These are phyloP conservation scores for Aspergillus clavatus DNA, from an alignment of 2,329 filamentous ascomycete genomes.

Conservation along the genomic window DNA sequence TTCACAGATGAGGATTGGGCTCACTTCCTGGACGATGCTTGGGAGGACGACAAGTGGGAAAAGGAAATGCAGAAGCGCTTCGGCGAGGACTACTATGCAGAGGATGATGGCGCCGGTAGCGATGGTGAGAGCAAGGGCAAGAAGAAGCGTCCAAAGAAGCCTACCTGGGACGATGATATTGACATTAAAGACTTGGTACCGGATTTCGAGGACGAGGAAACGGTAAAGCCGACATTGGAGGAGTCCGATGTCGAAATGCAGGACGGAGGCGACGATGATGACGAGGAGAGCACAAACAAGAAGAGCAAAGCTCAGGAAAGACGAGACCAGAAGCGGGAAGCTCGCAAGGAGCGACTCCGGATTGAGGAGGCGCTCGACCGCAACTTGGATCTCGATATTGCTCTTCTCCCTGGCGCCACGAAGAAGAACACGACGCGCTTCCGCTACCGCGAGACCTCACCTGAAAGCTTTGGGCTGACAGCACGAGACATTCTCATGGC, in stretches of 20 bases:
- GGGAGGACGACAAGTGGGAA: conserved; percentile 88
- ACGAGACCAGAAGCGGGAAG: conserved; percentile 60
- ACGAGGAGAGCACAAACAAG: conserved; percentile 39
- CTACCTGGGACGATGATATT: conserved; percentile 93
- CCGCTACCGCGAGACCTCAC: conserved; percentile 91
- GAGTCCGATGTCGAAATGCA: conserved; percentile 53
- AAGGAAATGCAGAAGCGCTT: conserved; percentile 83
- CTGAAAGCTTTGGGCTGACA: conserved; percentile 83
- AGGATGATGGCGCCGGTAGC: conserved; percentile 53
- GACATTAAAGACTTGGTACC: conserved; percentile 90
- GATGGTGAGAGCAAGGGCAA: conserved; percentile 43
- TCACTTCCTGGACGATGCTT: conserved; percentile 77
- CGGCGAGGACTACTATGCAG: conserved; percentile 83
- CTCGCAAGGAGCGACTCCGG: conserved; percentile 74
- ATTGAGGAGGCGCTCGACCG: conserved; percentile 83
- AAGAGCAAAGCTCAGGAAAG: conserved; percentile 47
- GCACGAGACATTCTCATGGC: conserved; percentile 87
- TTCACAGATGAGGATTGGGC: conserved; percentile 76
- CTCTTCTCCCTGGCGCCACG: conserved; percentile 52
- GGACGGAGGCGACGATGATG: conserved; percentile 35
- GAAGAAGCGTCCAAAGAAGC: conserved; percentile 70
- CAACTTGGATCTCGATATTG: conserved; percentile 68
- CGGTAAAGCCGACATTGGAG: conserved; percentile 50
- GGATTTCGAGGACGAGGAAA: conserved; percentile 77
- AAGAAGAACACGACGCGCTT: conserved; percentile 57